Conservation (phyloP, 1,284 basidiomycete genomes). For the Cutaneotrichosporon sp. region DNA sequence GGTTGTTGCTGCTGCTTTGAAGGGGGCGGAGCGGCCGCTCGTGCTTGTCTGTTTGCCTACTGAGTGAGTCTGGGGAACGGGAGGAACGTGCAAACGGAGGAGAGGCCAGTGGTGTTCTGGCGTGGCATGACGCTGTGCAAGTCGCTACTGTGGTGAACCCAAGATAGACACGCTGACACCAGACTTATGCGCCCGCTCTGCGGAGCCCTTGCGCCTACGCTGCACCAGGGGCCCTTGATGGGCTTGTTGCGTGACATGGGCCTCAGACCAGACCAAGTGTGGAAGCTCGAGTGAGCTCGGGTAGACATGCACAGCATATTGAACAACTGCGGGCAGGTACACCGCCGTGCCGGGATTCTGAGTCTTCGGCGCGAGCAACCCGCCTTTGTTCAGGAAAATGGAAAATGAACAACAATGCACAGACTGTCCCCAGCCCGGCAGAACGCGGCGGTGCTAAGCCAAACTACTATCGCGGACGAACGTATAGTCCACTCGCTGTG, state of each 20-base stretch:
- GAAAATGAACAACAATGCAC: no score
- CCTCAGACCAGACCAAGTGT: slow-evolving; percentile 37
- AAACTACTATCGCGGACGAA: no score
- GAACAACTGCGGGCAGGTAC: background rate
- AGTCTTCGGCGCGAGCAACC: no score
- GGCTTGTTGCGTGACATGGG: slow-evolving; percentile 44
- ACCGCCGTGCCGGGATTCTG: no score
- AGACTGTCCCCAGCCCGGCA: no score
- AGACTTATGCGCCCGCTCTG: slow-evolving; percentile 46
- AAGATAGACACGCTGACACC: slow-evolving; percentile 5
- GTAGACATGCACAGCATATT: background rate
- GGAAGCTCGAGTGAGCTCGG: slow-evolving; percentile 40
- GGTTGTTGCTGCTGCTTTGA: slow-evolving; percentile 15
- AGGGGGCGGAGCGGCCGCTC: slow-evolving; percentile 25
- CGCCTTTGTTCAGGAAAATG: no score
- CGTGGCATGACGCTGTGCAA: no score
- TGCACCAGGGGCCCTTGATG: slow-evolving; percentile 44
- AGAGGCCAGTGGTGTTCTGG: no score
- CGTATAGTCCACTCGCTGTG: no score
- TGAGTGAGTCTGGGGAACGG: slow-evolving; percentile 27
- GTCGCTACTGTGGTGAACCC: no score
- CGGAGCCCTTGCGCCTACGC: slow-evolving; percentile 38
- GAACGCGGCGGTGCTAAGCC: no score
- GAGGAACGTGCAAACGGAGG: no score
- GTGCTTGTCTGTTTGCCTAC: slow-evolving; percentile 48